These are phyloP conservation scores for Candida glaebosa DNA, from an alignment of 805 yeast species.

Conservation along the genomic window DNA sequence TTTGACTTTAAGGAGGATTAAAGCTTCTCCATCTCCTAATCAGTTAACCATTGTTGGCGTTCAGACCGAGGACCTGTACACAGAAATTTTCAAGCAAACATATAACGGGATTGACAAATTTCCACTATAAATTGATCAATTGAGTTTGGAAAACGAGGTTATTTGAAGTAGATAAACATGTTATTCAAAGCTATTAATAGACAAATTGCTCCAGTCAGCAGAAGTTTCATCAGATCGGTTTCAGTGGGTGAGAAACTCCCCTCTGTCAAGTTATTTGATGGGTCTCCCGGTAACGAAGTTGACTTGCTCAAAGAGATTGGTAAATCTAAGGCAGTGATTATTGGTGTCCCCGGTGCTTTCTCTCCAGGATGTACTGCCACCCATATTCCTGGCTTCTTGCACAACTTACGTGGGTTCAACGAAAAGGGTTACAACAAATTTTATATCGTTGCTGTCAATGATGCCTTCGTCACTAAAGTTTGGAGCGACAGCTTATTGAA, in stretches of 20 bases:
- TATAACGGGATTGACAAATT: too few species aligned
- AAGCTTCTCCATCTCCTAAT: too few species aligned
- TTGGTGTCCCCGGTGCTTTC: constrained; percentile 61
- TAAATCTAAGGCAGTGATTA: constrained; percentile 32
- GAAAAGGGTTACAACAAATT: constrained; percentile 64
- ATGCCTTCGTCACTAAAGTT: constrained; percentile 78
- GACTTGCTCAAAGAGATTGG: constrained; percentile 48
- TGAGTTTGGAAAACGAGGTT: too few species aligned
- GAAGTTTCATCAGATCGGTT: constrained; percentile 4
- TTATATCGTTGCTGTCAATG: constrained; percentile 77
- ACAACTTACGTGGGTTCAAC: constrained; percentile 47
- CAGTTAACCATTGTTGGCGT: too few species aligned
- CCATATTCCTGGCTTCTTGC: constrained; percentile 73
- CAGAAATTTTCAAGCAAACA: too few species aligned
- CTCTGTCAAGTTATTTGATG: constrained; percentile 50
- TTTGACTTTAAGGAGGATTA: too few species aligned
- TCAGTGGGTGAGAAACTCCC: constrained; percentile 62
- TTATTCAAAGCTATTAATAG: constrained; percentile 1
- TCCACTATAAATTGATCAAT: not conserved
- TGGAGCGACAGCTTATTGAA: constrained; percentile 54
- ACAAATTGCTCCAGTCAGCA: not conserved
- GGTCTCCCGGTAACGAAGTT: constrained; percentile 62
- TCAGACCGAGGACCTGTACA: too few species aligned
- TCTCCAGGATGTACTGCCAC: constrained; percentile 74
- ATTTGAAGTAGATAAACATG: too few species aligned